Evolutionary conservation across 441 rosid genomes (phyloP), one percentile per base, ranked within the genome.

Genomic region (Theobroma grandiflorum): DNA sequence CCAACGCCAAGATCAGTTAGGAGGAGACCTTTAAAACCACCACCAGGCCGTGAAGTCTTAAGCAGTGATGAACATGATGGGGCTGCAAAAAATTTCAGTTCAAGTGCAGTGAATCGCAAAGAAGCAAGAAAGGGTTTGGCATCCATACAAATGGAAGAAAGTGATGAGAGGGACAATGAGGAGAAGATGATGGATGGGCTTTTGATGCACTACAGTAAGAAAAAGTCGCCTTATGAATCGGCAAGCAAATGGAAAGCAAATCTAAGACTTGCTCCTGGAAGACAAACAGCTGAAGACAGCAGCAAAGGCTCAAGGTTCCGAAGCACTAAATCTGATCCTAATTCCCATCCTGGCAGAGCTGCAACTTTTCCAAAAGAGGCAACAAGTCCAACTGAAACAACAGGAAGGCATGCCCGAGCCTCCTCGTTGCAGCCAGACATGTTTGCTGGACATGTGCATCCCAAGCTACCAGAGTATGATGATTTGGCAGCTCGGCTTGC

Each of bases 1-100:
- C 87, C 92, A 45, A 88, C 83, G 80, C 94, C 93, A 49, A 88
- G 85, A 85, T 91, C 96, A 68, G 90, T 89, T 77, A 84, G 94
- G 80, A 86, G 86, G 57, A 83, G 87, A 79, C 77, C 78, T 52
- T 82, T 81, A 63, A 89, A 85, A 52, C 86, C 75, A 6, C 83
- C 87, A 2, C 82, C 79, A 6, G 89, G 82, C 20, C 61, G 38
- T 1, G 85, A 80, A 47, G 61, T 57, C 16, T 16, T 18, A 18
- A 82, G 65, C 53, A 61, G 43, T 43, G 18, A 35, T 53, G 47
- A 61, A 37, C 38, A 67, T 50, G 74, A 18, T 9, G 74, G 37
- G 2, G 10, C 57, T 49, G 76, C 68, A 20, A 72, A 33, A 20
- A 72, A 33, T 33, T 14, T 26, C 9, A 72, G 55, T 15, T 3